These are phyloP conservation scores for Huntiella savannae DNA, from an alignment of 2,329 filamentous ascomycete genomes.

Conservation along the genomic window DNA sequence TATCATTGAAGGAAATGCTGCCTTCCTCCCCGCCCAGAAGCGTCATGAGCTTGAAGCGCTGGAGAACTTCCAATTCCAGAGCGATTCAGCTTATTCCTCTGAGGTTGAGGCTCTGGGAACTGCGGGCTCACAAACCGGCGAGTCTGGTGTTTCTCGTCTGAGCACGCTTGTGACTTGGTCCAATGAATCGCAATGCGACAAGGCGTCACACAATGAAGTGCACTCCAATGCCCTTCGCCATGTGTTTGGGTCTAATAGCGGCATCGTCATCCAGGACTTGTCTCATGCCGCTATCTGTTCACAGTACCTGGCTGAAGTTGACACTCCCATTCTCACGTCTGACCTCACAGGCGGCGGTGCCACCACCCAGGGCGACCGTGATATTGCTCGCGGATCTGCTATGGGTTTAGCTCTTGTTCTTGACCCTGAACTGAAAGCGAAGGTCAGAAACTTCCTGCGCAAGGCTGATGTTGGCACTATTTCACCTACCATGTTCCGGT, in stretches of 20 bases:
- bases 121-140: no score
- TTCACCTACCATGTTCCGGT: constrained; percentile 7
- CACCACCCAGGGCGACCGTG: constrained; percentile 3
- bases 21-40: constrained; percentile 5
- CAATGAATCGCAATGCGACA: constrained; percentile 3
- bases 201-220: not conserved
- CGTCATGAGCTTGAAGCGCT: constrained; percentile 6
- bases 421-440: not conserved
- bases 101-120: not conserved
- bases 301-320: constrained; percentile 9
- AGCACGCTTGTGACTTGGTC: constrained; percentile 1
- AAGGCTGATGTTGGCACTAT: constrained; percentile 1
- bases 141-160: not conserved
- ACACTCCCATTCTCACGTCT: not conserved
- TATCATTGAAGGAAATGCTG: constrained; percentile 7
- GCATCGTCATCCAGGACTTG: constrained; percentile 3
- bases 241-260: not conserved
- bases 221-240: not conserved
- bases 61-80: constrained; percentile 9
- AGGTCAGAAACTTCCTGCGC: constrained; percentile 4
- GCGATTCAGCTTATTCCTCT: constrained; percentile 4
- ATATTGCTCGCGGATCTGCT: constrained; percentile 3
- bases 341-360: not conserved
- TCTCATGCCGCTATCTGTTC: constrained; percentile 8
- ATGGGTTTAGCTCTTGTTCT: constrained; percentile 3